phyloP scores from a whole-genome alignment of 2,329 filamentous ascomycete genomes.

The Coniella lustricola region DNA sequence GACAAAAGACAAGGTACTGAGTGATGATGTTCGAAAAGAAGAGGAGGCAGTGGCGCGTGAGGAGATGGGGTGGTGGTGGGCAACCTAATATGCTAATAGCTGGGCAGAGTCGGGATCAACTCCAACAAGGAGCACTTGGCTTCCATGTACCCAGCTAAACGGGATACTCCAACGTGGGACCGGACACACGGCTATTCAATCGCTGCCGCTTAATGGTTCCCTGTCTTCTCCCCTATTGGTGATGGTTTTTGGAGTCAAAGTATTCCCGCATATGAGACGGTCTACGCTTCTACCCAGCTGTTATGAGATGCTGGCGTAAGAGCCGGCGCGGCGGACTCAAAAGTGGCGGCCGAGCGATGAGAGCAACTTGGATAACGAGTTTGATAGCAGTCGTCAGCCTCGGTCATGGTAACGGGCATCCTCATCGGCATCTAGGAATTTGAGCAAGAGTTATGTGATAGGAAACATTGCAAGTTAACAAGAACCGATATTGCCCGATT shows the following conservation, averaged over 20 bases:
- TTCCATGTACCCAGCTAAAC: background rate
- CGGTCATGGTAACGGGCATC: too few relatives aligned
- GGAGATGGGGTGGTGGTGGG: constrained; percentile 7
- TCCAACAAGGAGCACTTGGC: background rate
- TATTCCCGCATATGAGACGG: background rate
- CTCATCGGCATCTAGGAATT: too few relatives aligned
- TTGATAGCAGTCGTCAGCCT: too few relatives aligned
- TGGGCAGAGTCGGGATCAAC: background rate
- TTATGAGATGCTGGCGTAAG: too few relatives aligned
- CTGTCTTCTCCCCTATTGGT: background rate
- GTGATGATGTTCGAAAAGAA: background rate
- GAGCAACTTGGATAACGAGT: too few relatives aligned
- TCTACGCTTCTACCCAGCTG: too few relatives aligned
- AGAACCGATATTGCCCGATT: too few relatives aligned
- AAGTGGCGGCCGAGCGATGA: too few relatives aligned
- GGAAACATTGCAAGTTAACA: too few relatives aligned
- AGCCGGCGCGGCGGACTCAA: too few relatives aligned
- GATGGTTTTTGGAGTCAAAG: background rate
- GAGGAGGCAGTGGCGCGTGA: constrained; percentile 3
- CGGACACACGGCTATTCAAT: background rate
- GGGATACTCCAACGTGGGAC: background rate
- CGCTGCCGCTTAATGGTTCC: background rate
- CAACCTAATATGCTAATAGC: background rate
- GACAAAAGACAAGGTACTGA: background rate
- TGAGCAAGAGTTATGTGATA: background rate